phyloP scores from a whole-genome alignment of 495 filamentous ascomycete species.

The Hypomontagnella submonticulosa region DNA sequence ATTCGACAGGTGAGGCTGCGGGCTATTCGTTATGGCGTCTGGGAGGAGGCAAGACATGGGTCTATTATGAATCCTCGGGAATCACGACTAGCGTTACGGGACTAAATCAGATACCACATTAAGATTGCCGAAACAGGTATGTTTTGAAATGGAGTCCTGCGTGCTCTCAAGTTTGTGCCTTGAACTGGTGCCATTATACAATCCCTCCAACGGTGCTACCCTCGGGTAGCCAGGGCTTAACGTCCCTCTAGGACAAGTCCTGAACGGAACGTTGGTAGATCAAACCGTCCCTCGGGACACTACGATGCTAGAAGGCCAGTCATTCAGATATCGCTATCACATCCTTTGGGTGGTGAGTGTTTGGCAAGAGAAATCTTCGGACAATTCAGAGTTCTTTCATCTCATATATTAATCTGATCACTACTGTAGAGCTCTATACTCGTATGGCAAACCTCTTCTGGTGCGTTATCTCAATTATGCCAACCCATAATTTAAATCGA shows the following conservation, averaged over 20 bases:
- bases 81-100: slow-evolving; percentile 37
- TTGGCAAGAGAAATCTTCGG: slow-evolving; percentile 79
- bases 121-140: slow-evolving; percentile 42
- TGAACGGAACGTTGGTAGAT: slow-evolving; percentile 73
- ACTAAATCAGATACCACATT: slow-evolving; percentile 44
- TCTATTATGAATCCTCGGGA: slow-evolving; percentile 28
- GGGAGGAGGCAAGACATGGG: slow-evolving; percentile 28
- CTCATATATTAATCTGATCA: neutral
- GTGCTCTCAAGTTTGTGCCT: slow-evolving; percentile 23
- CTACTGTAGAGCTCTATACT: no score
- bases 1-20: slow-evolving; percentile 34
- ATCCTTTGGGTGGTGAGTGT: slow-evolving; percentile 65
- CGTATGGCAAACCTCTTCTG: no score
- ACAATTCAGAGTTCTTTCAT: slow-evolving; percentile 51
- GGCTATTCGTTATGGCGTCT: slow-evolving; percentile 44
- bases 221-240: slow-evolving; percentile 60
- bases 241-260: slow-evolving; percentile 60
- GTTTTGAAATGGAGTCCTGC: slow-evolving; percentile 22
- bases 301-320: slow-evolving; percentile 74
- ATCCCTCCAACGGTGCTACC: slow-evolving; percentile 61
- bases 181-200: slow-evolving; percentile 9
- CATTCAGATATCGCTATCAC: slow-evolving; percentile 59
- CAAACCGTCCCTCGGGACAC: slow-evolving; percentile 47
- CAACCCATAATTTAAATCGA: no score
- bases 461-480: no score